phyloP scores from a whole-genome alignment of 345 rosid genomes.

The Zanthoxylum bungeanum region DNA sequence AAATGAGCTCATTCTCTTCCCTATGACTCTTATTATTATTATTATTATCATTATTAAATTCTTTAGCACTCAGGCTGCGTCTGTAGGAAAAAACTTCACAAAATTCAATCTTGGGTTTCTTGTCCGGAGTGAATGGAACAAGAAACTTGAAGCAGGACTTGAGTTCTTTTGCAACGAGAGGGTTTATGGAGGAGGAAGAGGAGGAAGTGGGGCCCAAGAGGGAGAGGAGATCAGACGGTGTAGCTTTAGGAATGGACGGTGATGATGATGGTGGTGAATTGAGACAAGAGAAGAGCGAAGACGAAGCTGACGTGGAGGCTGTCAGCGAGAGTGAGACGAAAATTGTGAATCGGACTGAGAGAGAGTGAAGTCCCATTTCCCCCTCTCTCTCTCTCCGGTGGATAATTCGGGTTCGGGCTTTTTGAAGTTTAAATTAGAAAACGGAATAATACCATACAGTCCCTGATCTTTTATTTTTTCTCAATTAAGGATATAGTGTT shows the following conservation, averaged over 20 bases:
- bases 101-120: neutral
- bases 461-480: too few species aligned
- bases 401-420: too few species aligned
- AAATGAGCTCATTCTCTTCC: constrained; percentile 58
- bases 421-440: too few species aligned
- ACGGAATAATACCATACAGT: too few species aligned
- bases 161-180: constrained; percentile 51
- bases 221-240: constrained; percentile 70
- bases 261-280: constrained; percentile 20
- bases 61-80: constrained; percentile 14
- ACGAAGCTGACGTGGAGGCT: constrained; percentile 36
- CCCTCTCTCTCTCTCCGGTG: neutral
- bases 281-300: constrained; percentile 16
- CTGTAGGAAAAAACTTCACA: constrained; percentile 3
- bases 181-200: constrained; percentile 46
- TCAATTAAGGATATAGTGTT: too few species aligned
- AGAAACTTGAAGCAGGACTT: constrained; percentile 72
- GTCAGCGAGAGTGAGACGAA: constrained; percentile 56
- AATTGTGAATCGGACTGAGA: constrained; percentile 41
- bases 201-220: constrained; percentile 50
- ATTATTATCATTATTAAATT: neutral
- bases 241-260: constrained; percentile 51
- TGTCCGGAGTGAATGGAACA: constrained; percentile 49
- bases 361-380: constrained; percentile 30
- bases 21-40: neutral